Conservation (phyloP, 495 filamentous ascomycete species). For the Aspergillus sclerotiicarbonarius region DNA sequence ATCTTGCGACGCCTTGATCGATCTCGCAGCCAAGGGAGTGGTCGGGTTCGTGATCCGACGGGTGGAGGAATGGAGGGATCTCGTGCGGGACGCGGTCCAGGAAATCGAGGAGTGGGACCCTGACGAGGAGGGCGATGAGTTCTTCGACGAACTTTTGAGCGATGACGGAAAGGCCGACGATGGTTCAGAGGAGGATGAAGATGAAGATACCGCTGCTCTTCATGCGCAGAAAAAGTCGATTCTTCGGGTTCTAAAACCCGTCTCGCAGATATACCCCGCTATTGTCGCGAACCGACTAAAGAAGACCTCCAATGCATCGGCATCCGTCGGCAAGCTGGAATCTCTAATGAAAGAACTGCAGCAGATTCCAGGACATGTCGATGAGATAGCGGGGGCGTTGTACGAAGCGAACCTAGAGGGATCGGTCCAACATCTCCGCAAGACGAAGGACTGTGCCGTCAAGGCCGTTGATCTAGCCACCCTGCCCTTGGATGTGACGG, state of each 20-base stretch:
- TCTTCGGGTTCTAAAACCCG: conserved; percentile 40
- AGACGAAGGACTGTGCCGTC: conserved; percentile 29
- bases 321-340: conserved; percentile 26
- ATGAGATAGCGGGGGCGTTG: conserved; percentile 49
- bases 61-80: conserved; percentile 64
- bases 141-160: conserved; percentile 43
- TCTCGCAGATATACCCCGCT: conserved; percentile 42
- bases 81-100: conserved; percentile 74
- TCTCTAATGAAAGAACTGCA: conserved; percentile 32
- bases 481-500: conserved; percentile 24
- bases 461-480: conserved; percentile 28
- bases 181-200: conserved; percentile 28
- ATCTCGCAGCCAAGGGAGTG: conserved; percentile 62
- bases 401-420: conserved; percentile 41
- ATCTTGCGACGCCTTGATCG: conserved; percentile 68
- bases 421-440: conserved; percentile 26
- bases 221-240: conserved; percentile 38
- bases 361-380: conserved; percentile 41
- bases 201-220: conserved; percentile 29
- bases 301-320: conserved; percentile 20
- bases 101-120: conserved; percentile 85
- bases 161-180: conserved; percentile 43
- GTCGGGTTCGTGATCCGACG: conserved; percentile 58
- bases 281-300: conserved; percentile 39
- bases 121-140: conserved; percentile 57